These are phyloP conservation scores for Croton laevigatus DNA, from an alignment of 441 rosid genomes.

Conservation along the genomic window DNA sequence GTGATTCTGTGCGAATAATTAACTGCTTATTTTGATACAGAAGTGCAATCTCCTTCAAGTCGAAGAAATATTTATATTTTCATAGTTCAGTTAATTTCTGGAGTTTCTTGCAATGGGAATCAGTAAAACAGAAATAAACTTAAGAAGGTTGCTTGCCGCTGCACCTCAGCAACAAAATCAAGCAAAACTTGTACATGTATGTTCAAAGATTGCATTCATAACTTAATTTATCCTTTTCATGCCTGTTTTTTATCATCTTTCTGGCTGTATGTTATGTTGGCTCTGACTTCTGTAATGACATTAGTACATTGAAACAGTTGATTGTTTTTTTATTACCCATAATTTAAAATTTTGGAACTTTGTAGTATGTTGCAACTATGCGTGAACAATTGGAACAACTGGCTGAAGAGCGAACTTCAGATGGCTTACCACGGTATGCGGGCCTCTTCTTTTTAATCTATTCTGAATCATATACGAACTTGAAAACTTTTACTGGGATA, in stretches of 20 bases:
- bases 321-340: not conserved
- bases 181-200: slow-evolving; percentile 72
- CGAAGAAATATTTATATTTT: too few relatives aligned
- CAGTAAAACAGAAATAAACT: slow-evolving; percentile 73
- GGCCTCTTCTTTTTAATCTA: not conserved
- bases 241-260: not conserved
- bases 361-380: slow-evolving; percentile 82
- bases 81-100: too few relatives aligned
- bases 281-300: not conserved
- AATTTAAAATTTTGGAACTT: slow-evolving; percentile 2
- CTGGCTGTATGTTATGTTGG: not conserved
- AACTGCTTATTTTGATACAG: too few relatives aligned
- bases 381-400: slow-evolving; percentile 70
- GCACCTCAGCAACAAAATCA: slow-evolving; percentile 73
- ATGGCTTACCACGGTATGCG: slow-evolving; percentile 67
- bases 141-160: slow-evolving; percentile 67
- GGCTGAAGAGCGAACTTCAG: slow-evolving; percentile 66
- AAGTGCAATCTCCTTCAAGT: too few relatives aligned
- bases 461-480: not conserved
- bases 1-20: too few relatives aligned
- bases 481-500: not conserved
- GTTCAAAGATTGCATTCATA: slow-evolving; percentile 9
- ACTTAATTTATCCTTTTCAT: slow-evolving; percentile 5
- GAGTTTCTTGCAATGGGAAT: slow-evolving; percentile 43
- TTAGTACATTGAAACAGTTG: not conserved